phyloP scores from a whole-genome alignment of 805 yeast genomes.

The Wickerhamiella nectarea region DNA sequence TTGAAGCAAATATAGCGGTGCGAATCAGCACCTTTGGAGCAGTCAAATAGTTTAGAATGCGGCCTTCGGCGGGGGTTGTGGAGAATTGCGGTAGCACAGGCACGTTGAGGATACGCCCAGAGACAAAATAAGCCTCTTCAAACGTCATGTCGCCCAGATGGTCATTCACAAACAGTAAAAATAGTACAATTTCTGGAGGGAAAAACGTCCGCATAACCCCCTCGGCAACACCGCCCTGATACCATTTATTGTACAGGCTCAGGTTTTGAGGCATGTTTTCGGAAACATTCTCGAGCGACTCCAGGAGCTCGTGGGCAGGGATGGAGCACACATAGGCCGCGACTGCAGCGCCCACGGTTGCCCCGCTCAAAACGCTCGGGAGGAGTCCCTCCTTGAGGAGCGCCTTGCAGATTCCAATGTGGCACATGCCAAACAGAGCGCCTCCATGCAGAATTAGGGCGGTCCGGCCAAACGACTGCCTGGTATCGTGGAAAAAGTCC shows the following conservation, averaged over 20 bases:
- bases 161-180: slow-evolving; percentile 62
- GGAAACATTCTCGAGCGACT: slow-evolving; percentile 26
- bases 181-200: slow-evolving; percentile 70
- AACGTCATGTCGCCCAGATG: slow-evolving; percentile 76
- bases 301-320: slow-evolving; percentile 47
- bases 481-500: slow-evolving; percentile 73
- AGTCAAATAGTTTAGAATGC: slow-evolving; percentile 64
- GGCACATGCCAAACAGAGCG: slow-evolving; percentile 84
- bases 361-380: slow-evolving; percentile 80
- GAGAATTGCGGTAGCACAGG: slow-evolving; percentile 65
- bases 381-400: slow-evolving; percentile 59
- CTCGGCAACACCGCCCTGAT: slow-evolving; percentile 42
- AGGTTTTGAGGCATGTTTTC: slow-evolving; percentile 16
- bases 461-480: slow-evolving; percentile 79
- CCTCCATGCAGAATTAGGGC: slow-evolving; percentile 92
- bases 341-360: slow-evolving; percentile 87
- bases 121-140: slow-evolving; percentile 76
- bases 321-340: slow-evolving; percentile 74
- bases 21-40: slow-evolving; percentile 77
- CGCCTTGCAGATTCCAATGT: slow-evolving; percentile 81
- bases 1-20: slow-evolving; percentile 66
- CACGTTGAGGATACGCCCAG: slow-evolving; percentile 69
- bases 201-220: slow-evolving; percentile 68
- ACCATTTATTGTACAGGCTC: slow-evolving; percentile 15
- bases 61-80: slow-evolving; percentile 4